Base-by-base conservation (phyloP, 75 land plant genomes). In the Picea glauca region DNA sequence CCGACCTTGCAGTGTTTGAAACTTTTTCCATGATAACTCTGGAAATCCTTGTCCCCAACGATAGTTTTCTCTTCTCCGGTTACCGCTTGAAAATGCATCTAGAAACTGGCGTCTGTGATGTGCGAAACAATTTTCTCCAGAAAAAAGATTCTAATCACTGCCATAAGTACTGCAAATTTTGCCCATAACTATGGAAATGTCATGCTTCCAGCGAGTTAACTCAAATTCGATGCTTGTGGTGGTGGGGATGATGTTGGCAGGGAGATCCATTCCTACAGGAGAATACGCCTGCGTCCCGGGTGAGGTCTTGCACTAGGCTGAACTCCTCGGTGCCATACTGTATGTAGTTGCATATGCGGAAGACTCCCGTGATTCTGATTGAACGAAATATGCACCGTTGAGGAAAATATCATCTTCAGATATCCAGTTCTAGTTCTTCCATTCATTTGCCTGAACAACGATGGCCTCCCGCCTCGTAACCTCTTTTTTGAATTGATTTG, bases 371-470 rank as follows among this genome's bases (percentile, higher is more conserved):
- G 83, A 77, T 31, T 95, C 97, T 0, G 97, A 92, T 0, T 89
- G 80, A n/a, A 84, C 80, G 78, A 94, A 94, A 75, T 75, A 92
- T 1, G 97, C 97, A 20, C 97, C 97, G 62, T 94, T 94, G 60
- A 93, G 83, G 85, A 94, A 63, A 63, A 89, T 30, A 79, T 94
- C 97, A 18, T 91, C 97, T 17, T 88, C 90, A 2, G 91, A 85
- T 58, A 90, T 85, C 97, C 97, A 94, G 58, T 94, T 86, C 96
- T 94, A 93, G 1, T 58, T 79, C 59, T 40, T 74, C 96, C 96
- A 91, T 13, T 83, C 83, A 11, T 80, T 76, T 43, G 85, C 90
- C 3, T 21, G 80, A 62, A 85, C 80, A 0, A 84, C 87, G 56
- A 50, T 9, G 12, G 1, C 9, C 78, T 93, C 88, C 2, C 95